These are phyloP conservation scores for Aspergillus quadricinctus DNA, from an alignment of 2,329 filamentous ascomycete genomes.

Conservation along the genomic window DNA sequence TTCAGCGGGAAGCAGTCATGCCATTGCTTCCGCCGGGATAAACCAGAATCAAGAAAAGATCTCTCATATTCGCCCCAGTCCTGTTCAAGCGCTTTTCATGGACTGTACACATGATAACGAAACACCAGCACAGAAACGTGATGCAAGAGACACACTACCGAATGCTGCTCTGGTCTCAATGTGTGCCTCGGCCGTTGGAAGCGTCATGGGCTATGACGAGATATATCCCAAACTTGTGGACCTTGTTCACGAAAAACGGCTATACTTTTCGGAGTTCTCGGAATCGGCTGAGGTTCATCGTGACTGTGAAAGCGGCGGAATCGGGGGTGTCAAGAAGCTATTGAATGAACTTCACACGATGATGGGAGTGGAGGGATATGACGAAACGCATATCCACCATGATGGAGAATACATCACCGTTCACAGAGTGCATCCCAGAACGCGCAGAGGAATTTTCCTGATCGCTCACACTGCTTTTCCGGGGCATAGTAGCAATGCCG, in stretches of 20 bases:
- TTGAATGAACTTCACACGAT: constrained; percentile 91
- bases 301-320: constrained; percentile 71
- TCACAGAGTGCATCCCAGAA: constrained; percentile 87
- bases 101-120: constrained; percentile 99
- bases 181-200: constrained; percentile 91
- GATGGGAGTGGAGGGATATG: constrained; percentile 93
- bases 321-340: constrained; percentile 84
- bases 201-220: constrained; percentile 97
- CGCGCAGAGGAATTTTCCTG: constrained; percentile 88
- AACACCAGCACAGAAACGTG: constrained; percentile 88
- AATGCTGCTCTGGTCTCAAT: constrained; percentile 93
- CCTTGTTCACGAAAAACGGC: constrained; percentile 79
- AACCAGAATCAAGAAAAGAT: constrained; percentile 56
- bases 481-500: constrained; percentile 78
- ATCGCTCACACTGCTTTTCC: constrained; percentile 96
- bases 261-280: constrained; percentile 76
- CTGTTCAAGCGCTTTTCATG: constrained; percentile 94
- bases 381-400: constrained; percentile 95
- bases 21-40: constrained; percentile 31
- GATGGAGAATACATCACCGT: constrained; percentile 95
- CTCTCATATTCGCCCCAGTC: constrained; percentile 76
- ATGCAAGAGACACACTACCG: constrained; percentile 87
- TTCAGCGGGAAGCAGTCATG: constrained; percentile 54
- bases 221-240: constrained; percentile 92
- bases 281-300: constrained; percentile 49